Percentiles rank a stretch among this genome's conserved stretches.
These are phyloP conservation scores for Candida buenavistaensis DNA, from an alignment of 1,139 yeast genomes.

Conservation along the genomic window DNA sequence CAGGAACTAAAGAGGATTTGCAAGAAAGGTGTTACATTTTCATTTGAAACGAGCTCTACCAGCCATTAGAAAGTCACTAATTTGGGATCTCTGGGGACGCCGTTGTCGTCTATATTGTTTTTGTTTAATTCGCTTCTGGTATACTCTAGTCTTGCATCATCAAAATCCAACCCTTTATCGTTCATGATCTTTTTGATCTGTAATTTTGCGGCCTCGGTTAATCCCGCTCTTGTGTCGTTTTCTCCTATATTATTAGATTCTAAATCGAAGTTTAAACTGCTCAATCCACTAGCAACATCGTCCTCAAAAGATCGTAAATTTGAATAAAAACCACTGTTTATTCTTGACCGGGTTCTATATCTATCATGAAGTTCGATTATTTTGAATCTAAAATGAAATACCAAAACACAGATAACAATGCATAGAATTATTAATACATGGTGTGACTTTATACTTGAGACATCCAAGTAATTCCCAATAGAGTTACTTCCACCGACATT, in stretches of 20 bases:
- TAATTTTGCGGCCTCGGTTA: conserved; percentile 54
- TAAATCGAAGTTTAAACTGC: conserved; percentile 61
- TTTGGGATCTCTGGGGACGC: conserved; percentile 41
- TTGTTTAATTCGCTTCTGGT: conserved; percentile 45
- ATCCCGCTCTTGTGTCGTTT: conserved; percentile 59
- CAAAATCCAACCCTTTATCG: conserved; percentile 51
- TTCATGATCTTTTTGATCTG: conserved; percentile 58
- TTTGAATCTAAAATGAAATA: conserved; percentile 26
- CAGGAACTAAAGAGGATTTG: no score
- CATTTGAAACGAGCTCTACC: conserved; percentile 1
- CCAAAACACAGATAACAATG: conserved; percentile 1
- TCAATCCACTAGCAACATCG: conserved; percentile 67
- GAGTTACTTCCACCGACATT: no score
- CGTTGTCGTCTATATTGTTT: conserved; percentile 52
- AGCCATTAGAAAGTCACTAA: conserved; percentile 31
- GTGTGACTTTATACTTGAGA: conserved; percentile 6
- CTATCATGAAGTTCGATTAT: conserved; percentile 26
- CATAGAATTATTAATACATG: conserved; percentile 5
- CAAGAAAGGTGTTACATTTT: conserved; percentile 2
- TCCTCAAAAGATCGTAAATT: conserved; percentile 43
- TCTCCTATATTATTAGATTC: conserved; percentile 37
- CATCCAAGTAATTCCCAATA: not conserved
- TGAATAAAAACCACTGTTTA: conserved; percentile 17
- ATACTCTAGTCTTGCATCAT: conserved; percentile 64
- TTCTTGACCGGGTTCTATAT: conserved; percentile 24